phyloP scores from a whole-genome alignment of 2,329 filamentous ascomycete species.

The Elsinoe arachidis region DNA sequence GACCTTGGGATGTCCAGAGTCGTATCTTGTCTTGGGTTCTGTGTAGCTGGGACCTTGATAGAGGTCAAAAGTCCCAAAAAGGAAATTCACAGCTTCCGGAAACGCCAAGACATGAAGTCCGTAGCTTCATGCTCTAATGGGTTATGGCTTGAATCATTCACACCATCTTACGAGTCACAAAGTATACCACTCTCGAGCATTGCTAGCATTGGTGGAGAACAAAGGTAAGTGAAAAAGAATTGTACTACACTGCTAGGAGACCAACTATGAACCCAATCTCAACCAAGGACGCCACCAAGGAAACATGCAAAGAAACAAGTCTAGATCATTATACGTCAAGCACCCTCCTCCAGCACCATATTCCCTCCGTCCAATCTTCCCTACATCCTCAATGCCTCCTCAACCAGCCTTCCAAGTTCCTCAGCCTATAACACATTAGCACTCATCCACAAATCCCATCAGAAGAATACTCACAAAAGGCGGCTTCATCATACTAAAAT shows the following conservation, averaged over 20 bases:
- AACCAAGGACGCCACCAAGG: neutral
- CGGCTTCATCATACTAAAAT: conserved; percentile 70
- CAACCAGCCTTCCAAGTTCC: conserved; percentile 34
- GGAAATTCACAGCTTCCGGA: neutral
- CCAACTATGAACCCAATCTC: neutral
- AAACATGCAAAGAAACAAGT: neutral
- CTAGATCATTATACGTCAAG: neutral
- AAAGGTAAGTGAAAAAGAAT: neutral
- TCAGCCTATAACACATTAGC: conserved; percentile 16
- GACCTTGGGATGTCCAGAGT: too few relatives aligned
- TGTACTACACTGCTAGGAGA: neutral
- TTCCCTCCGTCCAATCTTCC: neutral
- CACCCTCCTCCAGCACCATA: neutral
- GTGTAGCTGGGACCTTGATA: too few relatives aligned
- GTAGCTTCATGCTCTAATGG: neutral
- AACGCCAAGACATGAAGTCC: neutral
- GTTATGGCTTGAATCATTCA: too few relatives aligned
- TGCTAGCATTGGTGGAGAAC: neutral
- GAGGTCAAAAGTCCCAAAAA: neutral
- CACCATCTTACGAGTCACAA: neutral
- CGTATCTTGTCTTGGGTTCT: too few relatives aligned
- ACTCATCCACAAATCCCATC: neutral
- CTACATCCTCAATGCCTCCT: conserved; percentile 29
- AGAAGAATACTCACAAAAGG: conserved; percentile 22
- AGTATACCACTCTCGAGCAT: neutral